Percentiles rank a stretch among this genome's conserved stretches.
These are phyloP conservation scores for Basidiobolus meristosporus DNA, from an alignment of 371 early-diverging fungal species.

Conservation along the genomic window DNA sequence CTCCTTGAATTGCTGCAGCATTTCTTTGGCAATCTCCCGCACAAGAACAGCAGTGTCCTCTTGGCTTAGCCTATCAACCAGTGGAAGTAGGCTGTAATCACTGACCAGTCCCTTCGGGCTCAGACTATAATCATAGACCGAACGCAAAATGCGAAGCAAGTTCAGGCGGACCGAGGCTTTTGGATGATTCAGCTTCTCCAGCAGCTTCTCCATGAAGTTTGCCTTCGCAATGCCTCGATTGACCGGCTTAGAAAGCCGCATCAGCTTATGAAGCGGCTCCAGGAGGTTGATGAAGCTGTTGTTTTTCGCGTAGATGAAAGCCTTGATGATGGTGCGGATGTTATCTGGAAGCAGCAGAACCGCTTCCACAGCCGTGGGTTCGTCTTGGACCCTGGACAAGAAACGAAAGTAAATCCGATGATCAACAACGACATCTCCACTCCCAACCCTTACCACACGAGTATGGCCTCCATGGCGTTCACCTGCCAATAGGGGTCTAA, in stretches of 20 bases:
- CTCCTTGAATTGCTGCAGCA: slow-evolving; percentile 4
- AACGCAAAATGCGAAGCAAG: slow-evolving; percentile 18
- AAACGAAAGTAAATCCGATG: slow-evolving; percentile 1
- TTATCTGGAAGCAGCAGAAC: slow-evolving; percentile 12
- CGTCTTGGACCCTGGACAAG: slow-evolving; percentile 11
- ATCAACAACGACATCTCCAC: slow-evolving; percentile 4
- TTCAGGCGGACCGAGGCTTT: slow-evolving; percentile 22
- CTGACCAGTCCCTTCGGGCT: slow-evolving; percentile 1
- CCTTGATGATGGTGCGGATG: slow-evolving; percentile 12
- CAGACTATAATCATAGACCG: slow-evolving; percentile 15
- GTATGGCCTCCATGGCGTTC: slow-evolving; percentile 30
- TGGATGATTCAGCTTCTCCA: slow-evolving; percentile 15
- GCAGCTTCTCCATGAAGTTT: slow-evolving; percentile 12
- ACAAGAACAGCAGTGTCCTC: slow-evolving; percentile 19
- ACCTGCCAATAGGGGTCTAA: slow-evolving; percentile 32
- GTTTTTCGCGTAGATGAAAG: slow-evolving; percentile 15
- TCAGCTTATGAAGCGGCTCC: slow-evolving; percentile 19
- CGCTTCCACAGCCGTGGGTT: slow-evolving; percentile 15
- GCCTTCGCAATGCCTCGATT: slow-evolving; percentile 13
- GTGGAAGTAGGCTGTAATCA: slow-evolving; percentile 7
- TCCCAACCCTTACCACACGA: slow-evolving; percentile 17
- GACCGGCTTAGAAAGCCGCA: slow-evolving; percentile 12
- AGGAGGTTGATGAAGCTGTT: slow-evolving; percentile 20
- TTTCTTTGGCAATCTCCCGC: slow-evolving; percentile 17
- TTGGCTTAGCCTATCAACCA: slow-evolving; percentile 10